Conservation (phyloP, 1,139 yeast genomes). For the Protomyces inundatus region DNA sequence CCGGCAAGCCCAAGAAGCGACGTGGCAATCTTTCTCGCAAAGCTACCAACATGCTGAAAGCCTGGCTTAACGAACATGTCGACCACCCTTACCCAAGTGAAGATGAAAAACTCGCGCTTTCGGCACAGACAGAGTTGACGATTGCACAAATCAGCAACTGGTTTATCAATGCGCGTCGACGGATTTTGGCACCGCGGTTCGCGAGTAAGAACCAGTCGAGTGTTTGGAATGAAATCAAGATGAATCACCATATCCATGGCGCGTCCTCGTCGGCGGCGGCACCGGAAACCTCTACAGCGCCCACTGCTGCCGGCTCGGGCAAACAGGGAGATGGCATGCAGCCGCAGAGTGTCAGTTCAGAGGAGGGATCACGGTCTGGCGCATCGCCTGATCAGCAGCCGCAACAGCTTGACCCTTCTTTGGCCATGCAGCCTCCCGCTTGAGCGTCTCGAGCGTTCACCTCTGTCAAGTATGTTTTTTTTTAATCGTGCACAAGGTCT, state of each 20-base stretch:
- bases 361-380: no score
- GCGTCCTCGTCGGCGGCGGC: not conserved
- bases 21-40: slow-evolving; percentile 82
- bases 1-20: slow-evolving; percentile 40
- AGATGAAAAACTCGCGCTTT: slow-evolving; percentile 74
- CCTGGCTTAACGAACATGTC: slow-evolving; percentile 79
- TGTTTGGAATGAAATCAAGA: not conserved
- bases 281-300: no score
- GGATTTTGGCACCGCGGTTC: slow-evolving; percentile 37
- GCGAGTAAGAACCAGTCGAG: not conserved
- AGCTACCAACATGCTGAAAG: slow-evolving; percentile 72
- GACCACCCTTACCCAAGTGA: slow-evolving; percentile 94
- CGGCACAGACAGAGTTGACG: slow-evolving; percentile 78
- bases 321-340: no score
- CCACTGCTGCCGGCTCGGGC: no score
- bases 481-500: no score
- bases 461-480: no score
- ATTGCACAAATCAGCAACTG: slow-evolving; percentile 90
- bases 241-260: not conserved
- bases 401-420: no score
- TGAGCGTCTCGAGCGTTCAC: no score
- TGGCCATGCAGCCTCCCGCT: no score
- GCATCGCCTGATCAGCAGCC: no score
- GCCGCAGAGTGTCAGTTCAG: no score
- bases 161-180: slow-evolving; percentile 92